A percentile compares a stretch with the other conserved stretches of the same genome.
These are phyloP conservation scores for Microthlaspi erraticum DNA, from an alignment of 345 rosid genomes.

Conservation along the genomic window DNA sequence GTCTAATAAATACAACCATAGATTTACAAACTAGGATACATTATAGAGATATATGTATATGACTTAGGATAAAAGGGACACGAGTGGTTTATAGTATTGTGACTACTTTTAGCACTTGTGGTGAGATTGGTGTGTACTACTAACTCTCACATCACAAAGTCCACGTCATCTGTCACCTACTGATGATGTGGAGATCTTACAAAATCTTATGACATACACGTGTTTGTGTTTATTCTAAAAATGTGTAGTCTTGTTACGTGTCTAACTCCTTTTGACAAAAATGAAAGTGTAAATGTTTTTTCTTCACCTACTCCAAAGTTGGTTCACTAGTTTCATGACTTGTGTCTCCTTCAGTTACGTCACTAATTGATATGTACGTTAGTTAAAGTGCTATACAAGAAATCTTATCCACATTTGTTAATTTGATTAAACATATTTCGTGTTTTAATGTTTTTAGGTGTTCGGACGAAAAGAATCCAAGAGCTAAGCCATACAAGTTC, in stretches of 20 bases:
- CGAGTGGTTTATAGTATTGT: conserved; percentile 29
- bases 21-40: conserved; percentile 17
- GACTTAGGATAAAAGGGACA: conserved; percentile 40
- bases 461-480: conserved; percentile 87
- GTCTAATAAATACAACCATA: conserved; percentile 20
- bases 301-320: conserved; percentile 44
- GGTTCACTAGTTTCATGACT: conserved; percentile 42
- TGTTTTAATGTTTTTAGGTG: conserved; percentile 54
- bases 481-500: conserved; percentile 76
- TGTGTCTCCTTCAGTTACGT: conserved; percentile 31
- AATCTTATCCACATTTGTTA: conserved; percentile 20
- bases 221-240: conserved; percentile 14
- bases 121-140: conserved; percentile 33
- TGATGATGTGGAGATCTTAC: conserved; percentile 15
- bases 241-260: conserved; percentile 10
- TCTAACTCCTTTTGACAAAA: conserved; percentile 38
- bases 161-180: conserved; percentile 30
- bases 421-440: conserved; percentile 3
- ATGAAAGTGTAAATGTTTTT: conserved; percentile 9
- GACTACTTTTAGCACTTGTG: conserved; percentile 7
- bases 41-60: not conserved
- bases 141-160: conserved; percentile 33
- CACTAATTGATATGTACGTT: conserved; percentile 18
- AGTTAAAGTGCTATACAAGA: conserved; percentile 30
- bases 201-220: conserved; percentile 21